These are phyloP conservation scores for Ophiobolus disseminans DNA, from an alignment of 2,329 filamentous ascomycete genomes.

Conservation along the genomic window DNA sequence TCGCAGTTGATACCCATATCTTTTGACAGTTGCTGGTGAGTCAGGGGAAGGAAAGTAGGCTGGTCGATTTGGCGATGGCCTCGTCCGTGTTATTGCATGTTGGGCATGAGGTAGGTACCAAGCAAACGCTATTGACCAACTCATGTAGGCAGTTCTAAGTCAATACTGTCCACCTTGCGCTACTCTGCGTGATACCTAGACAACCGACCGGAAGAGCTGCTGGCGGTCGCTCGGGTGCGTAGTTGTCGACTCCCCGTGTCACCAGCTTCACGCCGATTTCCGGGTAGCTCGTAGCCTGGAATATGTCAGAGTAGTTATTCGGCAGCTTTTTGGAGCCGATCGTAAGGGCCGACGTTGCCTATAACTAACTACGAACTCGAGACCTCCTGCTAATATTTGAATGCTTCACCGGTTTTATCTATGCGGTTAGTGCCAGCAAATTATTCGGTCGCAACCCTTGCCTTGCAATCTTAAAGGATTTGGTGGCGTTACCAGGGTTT, in stretches of 20 bases:
- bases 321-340: no score
- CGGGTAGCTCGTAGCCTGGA: background rate
- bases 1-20: conserved; percentile 30
- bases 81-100: conserved; percentile 44
- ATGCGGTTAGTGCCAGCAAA: no score
- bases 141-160: conserved; percentile 17
- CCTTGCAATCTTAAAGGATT: no score
- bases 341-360: no score
- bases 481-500: no score
- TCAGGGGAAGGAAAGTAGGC: conserved; percentile 34
- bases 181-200: conserved; percentile 5
- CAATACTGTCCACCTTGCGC: conserved; percentile 19
- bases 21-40: conserved; percentile 30
- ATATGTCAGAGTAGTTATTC: no score
- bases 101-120: no score
- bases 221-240: background rate
- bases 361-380: no score
- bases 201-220: background rate
- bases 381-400: no score
- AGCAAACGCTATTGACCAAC: conserved; percentile 12
- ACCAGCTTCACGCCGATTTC: background rate
- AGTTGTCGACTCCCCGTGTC: background rate
- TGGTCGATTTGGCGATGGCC: conserved; percentile 39
- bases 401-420: no score
- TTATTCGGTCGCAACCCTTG: no score